Base-by-base conservation (phyloP, 345 rosid species). In the Corchorus olitorius region DNA sequence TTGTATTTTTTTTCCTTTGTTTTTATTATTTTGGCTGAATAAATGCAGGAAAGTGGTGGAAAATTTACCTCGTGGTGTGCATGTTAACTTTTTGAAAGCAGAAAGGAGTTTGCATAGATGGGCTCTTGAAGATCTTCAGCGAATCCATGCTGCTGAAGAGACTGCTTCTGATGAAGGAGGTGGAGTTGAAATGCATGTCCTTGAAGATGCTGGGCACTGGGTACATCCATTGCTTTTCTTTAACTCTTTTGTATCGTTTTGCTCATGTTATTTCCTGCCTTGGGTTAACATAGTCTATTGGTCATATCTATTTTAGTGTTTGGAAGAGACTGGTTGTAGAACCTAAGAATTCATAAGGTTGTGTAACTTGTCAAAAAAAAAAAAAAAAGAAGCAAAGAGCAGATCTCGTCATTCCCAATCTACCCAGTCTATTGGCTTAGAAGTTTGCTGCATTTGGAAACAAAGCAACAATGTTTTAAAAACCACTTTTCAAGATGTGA, bases 161-260 rank as follows among this genome's bases (percentile, higher is more conserved):
- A 76, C 87, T n/a, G 96, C 98, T 64, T 79, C 89, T 62, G 97
- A 93, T 20, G 93, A 91, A 75, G 99, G 98, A 8, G 94, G 94
- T 14, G 97, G 97, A 56, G 96, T 90, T 50, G 93, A 93, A 81
- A 93, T 95, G 97, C 98, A 95, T 79, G 99, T 93, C 80, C 92
- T 95, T 37, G 99, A 93, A 87, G 98, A 93, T 65, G 99, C 97
- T 6, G 98, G 99, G 13, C 97, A 95, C 74, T 95, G 97, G 99
- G 98, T 95, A 89, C 76, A 70, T 81, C 75, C 53, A 52, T 77
- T 48, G n/a, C 75, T 58, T 50, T 43, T 67, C 49, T 70, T 66
- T 56, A 17, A 67, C 34, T 16, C 55, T 75, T 66, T 80, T 20
- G 48, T 77, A 64, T 70, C 61, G 1, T 49, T 45, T 58, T 13